These are phyloP conservation scores for Ogataea hybrid DNA, from an alignment of 1,139 yeast genomes.

Conservation along the genomic window DNA sequence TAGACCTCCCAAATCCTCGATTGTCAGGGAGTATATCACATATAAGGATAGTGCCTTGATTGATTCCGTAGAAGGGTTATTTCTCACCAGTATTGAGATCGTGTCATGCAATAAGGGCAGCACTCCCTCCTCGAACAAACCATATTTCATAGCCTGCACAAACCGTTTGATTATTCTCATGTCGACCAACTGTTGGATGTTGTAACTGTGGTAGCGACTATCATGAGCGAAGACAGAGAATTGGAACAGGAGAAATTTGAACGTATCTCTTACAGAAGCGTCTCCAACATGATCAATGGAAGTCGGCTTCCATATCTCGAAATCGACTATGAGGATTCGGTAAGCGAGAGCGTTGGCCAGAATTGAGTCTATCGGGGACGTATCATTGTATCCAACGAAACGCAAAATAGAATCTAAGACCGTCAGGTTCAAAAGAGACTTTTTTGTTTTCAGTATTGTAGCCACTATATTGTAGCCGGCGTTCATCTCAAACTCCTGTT, in stretches of 20 bases:
- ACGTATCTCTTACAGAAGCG: slow-evolving; percentile 35
- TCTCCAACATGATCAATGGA: slow-evolving; percentile 3
- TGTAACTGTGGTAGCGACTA: slow-evolving; percentile 49
- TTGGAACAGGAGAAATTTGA: slow-evolving; percentile 54
- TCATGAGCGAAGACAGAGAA: slow-evolving; percentile 51
- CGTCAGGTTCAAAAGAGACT: slow-evolving; percentile 31
- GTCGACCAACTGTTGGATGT: slow-evolving; percentile 47
- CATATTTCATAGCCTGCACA: slow-evolving; percentile 48
- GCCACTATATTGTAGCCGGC: slow-evolving; percentile 44
- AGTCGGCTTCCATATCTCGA: slow-evolving; percentile 46
- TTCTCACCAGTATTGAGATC: slow-evolving; percentile 36
- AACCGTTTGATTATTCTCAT: slow-evolving; percentile 54
- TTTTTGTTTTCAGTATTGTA: slow-evolving; percentile 38
- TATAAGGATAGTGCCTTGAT: slow-evolving; percentile 42
- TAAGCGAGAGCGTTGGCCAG: slow-evolving; percentile 46
- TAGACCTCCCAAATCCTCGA: slow-evolving; percentile 8
- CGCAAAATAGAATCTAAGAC: slow-evolving; percentile 41
- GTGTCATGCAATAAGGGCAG: slow-evolving; percentile 37
- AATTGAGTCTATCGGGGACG: slow-evolving; percentile 41
- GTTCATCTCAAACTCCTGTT: slow-evolving; percentile 38
- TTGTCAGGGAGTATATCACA: slow-evolving; percentile 36
- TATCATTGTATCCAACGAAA: slow-evolving; percentile 45
- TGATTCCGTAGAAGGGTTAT: slow-evolving; percentile 39
- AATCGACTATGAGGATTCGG: slow-evolving; percentile 43
- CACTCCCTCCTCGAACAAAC: slow-evolving; percentile 36